Evolutionary conservation across 352 stramenopile genomes (phyloP).

Genomic region (Thraustochytrium sp.): DNA sequence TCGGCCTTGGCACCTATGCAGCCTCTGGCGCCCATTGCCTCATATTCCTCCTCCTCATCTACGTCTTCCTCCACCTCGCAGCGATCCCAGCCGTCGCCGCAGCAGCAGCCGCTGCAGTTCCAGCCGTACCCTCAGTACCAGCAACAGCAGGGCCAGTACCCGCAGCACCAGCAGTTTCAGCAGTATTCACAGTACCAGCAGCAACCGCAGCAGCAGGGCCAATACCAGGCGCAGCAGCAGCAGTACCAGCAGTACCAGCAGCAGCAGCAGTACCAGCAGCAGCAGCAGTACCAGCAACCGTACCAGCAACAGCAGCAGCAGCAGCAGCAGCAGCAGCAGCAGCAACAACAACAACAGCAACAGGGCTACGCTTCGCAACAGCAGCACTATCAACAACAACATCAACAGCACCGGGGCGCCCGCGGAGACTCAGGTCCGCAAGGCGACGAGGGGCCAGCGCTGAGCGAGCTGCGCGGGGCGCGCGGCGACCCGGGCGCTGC

Average conservation of each 20-base stretch:
- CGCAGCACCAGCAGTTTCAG: not conserved
- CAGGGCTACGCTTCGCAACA: not conserved
- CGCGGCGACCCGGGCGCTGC: not conserved
- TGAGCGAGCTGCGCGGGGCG: not conserved
- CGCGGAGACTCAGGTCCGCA: not conserved
- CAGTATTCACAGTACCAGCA: not conserved
- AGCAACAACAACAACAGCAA: not conserved
- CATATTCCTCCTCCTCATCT: too few species aligned
- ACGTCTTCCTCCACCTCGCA: too few species aligned
- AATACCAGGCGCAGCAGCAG: not conserved
- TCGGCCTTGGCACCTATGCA: not conserved
- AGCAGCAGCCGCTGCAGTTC: not conserved
- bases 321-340: not conserved
- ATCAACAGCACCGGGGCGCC: not conserved
- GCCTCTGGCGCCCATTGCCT: not conserved
- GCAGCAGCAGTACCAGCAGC: not conserved
- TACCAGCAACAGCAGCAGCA: not conserved
- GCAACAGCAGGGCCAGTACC: not conserved
- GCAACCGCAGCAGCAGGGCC: not conserved
- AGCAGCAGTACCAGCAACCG: not conserved
- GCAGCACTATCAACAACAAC: not conserved
- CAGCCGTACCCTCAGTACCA: not conserved
- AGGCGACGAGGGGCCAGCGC: slow-evolving; percentile 9
- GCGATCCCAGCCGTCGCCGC: not conserved
- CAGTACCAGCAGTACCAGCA: not conserved